Base-by-base conservation (phyloP, 2,329 filamentous ascomycete genomes). In the Exophiala xenobiotica region DNA sequence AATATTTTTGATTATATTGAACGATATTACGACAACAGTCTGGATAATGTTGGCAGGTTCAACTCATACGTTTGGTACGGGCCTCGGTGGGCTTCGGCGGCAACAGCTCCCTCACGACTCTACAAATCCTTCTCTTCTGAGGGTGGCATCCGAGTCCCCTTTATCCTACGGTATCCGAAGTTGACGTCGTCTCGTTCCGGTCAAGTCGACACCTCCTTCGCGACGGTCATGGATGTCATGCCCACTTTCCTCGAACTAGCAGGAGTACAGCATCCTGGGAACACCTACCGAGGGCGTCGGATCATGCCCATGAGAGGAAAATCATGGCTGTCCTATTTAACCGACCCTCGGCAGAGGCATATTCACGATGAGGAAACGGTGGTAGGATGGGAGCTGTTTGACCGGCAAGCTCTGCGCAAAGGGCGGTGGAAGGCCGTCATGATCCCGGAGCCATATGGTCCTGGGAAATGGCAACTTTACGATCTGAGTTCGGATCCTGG, bases 371-470 rank as follows among this genome's bases (percentile, higher is more conserved):
- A 62, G 6, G 61, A 65, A n/a, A 47, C 52, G 7, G 61, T 64
- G 8, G 54, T 56, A n/a, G 66, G 64, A 4, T 68, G 66, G 62
- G 70, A 73, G 57, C 59, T 68, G 6, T 63, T 63, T 38, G 69
- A 68, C 8, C 62, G 61, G 3, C 63, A 60, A 16, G 70, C 67
- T 3, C 96, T 96, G 65, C 85, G 87, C 51, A 86, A 90, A 48
- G 89, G 89, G 4, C 78, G 80, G 38, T 96, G 88, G 88, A 96
- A 96, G 76, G 96, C 90, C 68, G 83, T 92, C 59, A 89, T 82
- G 57, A 96, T 89, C 63, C 83, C 90, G 4, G 84, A 86, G 29
- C 85, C 88, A 23, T 58, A 72, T 20, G 59, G 69, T 2, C 64
- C 65, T 26, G 67, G 68, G 1, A 63, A 65, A 16, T 72, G 65